These are phyloP conservation scores for Phialemonium atrogriseum DNA, from an alignment of 2,329 filamentous ascomycete species.

Conservation along the genomic window DNA sequence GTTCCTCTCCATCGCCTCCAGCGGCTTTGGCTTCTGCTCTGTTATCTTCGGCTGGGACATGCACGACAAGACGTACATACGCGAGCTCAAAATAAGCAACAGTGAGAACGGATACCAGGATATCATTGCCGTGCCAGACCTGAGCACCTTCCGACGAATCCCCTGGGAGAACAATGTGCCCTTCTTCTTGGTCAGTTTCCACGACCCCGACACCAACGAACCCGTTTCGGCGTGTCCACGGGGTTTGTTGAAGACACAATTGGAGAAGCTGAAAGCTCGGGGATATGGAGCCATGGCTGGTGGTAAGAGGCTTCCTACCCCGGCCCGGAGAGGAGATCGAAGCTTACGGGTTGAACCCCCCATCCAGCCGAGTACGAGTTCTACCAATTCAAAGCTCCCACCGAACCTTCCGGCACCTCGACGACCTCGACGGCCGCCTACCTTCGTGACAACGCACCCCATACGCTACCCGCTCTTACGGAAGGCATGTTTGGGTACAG, in stretches of 20 bases:
- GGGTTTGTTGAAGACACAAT: slow-evolving; percentile 60
- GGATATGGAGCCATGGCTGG: slow-evolving; percentile 85
- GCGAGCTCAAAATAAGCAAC: slow-evolving; percentile 80
- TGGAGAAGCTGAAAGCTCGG: slow-evolving; percentile 56
- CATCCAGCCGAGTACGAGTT: slow-evolving; percentile 83
- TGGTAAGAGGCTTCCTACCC: slow-evolving; percentile 44
- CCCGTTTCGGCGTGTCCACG: slow-evolving; percentile 73
- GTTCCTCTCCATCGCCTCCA: slow-evolving; percentile 72
- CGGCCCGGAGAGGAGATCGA: too few species aligned
- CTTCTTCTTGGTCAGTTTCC: slow-evolving; percentile 78
- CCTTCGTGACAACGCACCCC: slow-evolving; percentile 63
- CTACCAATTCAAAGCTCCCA: slow-evolving; percentile 75
- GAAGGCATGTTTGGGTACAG: slow-evolving; percentile 97
- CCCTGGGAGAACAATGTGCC: slow-evolving; percentile 86
- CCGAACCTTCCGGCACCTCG: slow-evolving; percentile 35
- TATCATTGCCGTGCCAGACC: slow-evolving; percentile 72
- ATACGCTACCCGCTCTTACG: slow-evolving; percentile 69
- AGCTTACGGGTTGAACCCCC: background rate
- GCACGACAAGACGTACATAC: slow-evolving; percentile 86
- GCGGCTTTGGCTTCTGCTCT: slow-evolving; percentile 88
- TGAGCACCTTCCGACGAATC: slow-evolving; percentile 70
- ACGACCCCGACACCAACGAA: slow-evolving; percentile 66
- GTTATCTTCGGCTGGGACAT: slow-evolving; percentile 97
- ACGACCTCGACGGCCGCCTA: slow-evolving; percentile 65
- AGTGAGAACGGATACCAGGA: slow-evolving; percentile 86